Evolutionary conservation across 2,329 filamentous ascomycete species (phyloP), one percentile per base, ranked within the genome.

Genomic region (Annulohypoxylon truncatum): DNA sequence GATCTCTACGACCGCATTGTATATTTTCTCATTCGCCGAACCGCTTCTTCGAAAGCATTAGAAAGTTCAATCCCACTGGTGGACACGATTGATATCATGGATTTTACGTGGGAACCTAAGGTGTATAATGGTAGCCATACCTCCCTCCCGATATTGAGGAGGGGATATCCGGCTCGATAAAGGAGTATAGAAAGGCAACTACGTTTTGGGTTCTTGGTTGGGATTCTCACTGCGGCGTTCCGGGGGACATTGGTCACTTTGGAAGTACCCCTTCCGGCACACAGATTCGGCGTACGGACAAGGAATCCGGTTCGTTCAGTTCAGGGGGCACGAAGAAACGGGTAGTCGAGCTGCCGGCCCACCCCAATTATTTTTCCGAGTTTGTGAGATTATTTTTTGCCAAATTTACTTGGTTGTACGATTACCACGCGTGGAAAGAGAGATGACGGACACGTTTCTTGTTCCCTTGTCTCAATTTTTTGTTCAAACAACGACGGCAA

Each of bases 1-100:
- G 58, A 70, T 52, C 28, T 67, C 68, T 58, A 65, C 66, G 55
- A 73, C 68, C 70, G 66, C 65, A 72, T 72, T 76, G 73, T 76
- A 75, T 72, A 76, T 75, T 73, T 73, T 64, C 62, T 64, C 42
- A 53, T 61, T 61, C 61, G 59, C 54, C 61, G 42, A 38, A 22
- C 44, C 55, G 40, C 59, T 59, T 66, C 44, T 47, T 53, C 54
- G 47, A 42, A 59, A 61, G 53, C 60, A 68, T 67, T 65, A 69
- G 63, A 66, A 59, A 51, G 52, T 66, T 67, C 57, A 50, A 61
- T 58, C 69, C 65, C 67, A 67, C 68, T 50, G 69, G 63, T 66
- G 68, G 68, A 70, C 66, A 67, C 64, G 58, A 67, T 72, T 71
- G 64, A 69, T 71, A 72, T 74, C 58, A 74, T 58, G 70, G 67